Evolutionary conservation across 2,329 filamentous ascomycete species (phyloP).

Genomic region (Phyllosticta citribraziliensis): DNA sequence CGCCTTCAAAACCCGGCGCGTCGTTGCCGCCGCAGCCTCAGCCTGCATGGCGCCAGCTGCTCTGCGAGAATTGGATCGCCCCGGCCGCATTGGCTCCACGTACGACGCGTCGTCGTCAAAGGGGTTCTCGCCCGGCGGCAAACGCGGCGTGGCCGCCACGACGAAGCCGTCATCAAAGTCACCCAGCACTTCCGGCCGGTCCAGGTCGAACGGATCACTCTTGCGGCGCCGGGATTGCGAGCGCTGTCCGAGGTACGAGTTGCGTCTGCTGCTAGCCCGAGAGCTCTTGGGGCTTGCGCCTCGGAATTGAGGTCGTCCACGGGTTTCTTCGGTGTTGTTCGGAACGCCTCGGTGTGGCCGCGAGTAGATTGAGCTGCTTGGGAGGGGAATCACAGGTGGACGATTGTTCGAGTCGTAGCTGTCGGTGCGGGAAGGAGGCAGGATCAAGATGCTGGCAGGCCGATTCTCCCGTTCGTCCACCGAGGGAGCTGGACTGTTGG

Average conservation of each 20-base stretch:
- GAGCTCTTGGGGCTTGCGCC: not conserved
- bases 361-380: not conserved
- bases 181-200: slow-evolving; percentile 29
- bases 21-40: not conserved
- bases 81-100: not conserved
- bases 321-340: not conserved
- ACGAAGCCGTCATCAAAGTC: slow-evolving; percentile 6
- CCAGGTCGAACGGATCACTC: slow-evolving; percentile 32
- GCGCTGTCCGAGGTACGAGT: not conserved
- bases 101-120: not conserved
- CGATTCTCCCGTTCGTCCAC: not conserved
- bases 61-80: not conserved
- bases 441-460: slow-evolving; percentile 4
- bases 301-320: not conserved
- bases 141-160: not conserved
- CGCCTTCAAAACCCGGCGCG: not conserved
- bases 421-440: not conserved
- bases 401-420: not conserved
- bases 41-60: not conserved
- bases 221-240: slow-evolving; percentile 21
- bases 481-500: not conserved
- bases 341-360: not conserved
- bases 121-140: not conserved
- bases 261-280: not conserved
- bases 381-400: slow-evolving; percentile 1